These are phyloP conservation scores for Lentinula boryana DNA, from an alignment of 768 basidiomycete genomes.

Conservation along the genomic window DNA sequence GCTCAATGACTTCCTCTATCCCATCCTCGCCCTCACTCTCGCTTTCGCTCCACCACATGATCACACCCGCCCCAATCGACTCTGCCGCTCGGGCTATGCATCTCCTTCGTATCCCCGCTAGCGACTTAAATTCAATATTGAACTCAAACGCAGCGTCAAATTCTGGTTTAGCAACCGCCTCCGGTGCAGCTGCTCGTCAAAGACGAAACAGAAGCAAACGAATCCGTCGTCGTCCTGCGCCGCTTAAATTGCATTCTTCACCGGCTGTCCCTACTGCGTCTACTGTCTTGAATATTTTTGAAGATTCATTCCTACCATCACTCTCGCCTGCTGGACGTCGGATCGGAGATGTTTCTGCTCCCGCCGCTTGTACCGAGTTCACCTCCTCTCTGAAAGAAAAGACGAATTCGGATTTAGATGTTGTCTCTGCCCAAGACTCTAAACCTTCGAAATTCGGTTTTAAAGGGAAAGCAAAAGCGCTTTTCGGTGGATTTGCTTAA, in stretches of 20 bases:
- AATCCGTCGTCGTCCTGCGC: constrained; percentile 6
- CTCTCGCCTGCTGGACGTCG: neutral
- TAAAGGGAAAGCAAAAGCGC: neutral
- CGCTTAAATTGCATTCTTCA: constrained; percentile 3
- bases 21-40: neutral
- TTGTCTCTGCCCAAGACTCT: neutral
- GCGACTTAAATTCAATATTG: neutral
- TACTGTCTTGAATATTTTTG: neutral
- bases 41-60: neutral
- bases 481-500: constrained; percentile 4
- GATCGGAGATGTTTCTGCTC: constrained; percentile 1
- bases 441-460: neutral
- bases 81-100: neutral
- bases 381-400: neutral
- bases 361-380: neutral
- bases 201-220: constrained; percentile 1
- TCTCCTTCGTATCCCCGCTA: neutral
- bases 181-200: neutral
- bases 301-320: constrained; percentile 1
- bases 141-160: neutral
- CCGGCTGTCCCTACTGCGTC: neutral
- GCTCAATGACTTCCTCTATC: neutral
- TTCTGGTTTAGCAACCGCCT: neutral
- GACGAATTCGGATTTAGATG: neutral
- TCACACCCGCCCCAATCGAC: neutral